Base-by-base conservation (phyloP, 2,329 filamentous ascomycete genomes). In the Hawksworthiomyces lignivorus region DNA sequence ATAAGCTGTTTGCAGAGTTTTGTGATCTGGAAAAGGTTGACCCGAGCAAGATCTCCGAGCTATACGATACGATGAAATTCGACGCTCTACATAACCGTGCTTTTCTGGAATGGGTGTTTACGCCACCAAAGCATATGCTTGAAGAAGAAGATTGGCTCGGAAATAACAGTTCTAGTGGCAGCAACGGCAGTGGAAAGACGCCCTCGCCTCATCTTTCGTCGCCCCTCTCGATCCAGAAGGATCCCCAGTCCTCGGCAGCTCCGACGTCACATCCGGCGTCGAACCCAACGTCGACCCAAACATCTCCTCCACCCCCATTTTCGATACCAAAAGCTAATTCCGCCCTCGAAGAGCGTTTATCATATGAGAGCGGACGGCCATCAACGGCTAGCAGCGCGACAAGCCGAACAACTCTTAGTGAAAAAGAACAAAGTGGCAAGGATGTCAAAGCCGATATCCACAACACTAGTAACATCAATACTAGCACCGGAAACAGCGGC, bases 21-120 rank as follows among this genome's bases (percentile, higher is more conserved):
- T 92, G 85, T 51, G 94, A 98, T 60, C 84, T 86, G 1, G 92
- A 98, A 56, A 98, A 98, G 68, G 88, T 97, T 15, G 92, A 98
- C 61, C 94, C 94, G 15, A 95, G 89, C 70, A 98, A 98, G 68
- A 90, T 98, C 48, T 96, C 88, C 5, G 92, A 98, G 65, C 75
- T 98, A 3, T 98, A 98, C 61, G 92, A 98, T 61, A 97, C 90
- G 17, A 97, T 98, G 92, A 98, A 98, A 62, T 98, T 97, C 50
- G 92, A 98, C 60, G 92, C 92, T 1, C 72, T 98, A 12, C 94
- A 98, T 63, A 98, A 98, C 58, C 81, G 92, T 3, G 87, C 88
- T 48, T 98, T 98, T 56, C 69, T 98, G 4, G 92, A 98, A 61
- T 97, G 92, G 87, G 84, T 96, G 0, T 98, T 98, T 54, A 94